Evolutionary conservation across 1,284 basidiomycete species (phyloP).

Genomic region (Sporisorium reilianum): DNA sequence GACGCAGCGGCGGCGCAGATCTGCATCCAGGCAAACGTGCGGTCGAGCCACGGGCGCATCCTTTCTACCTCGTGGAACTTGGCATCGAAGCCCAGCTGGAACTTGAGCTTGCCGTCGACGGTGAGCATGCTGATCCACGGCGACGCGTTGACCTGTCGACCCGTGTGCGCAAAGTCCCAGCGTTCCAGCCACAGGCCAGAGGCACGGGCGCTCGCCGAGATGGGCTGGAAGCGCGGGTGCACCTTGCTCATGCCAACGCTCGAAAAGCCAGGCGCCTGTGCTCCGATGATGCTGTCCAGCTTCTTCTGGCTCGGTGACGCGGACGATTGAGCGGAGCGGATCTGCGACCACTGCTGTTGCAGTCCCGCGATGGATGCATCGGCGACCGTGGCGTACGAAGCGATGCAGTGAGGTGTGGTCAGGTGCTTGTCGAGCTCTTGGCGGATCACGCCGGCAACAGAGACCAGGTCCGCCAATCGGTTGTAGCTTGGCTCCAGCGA

Average conservation of each 20-base stretch:
- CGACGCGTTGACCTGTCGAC: conserved; percentile 44
- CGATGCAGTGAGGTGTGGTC: conserved; percentile 27
- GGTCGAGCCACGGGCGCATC: conserved; percentile 26
- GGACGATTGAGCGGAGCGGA: conserved; percentile 1
- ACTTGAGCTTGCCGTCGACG: conserved; percentile 32
- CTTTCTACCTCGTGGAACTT: conserved; percentile 35
- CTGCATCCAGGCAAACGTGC: conserved; percentile 22
- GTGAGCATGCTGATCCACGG: conserved; percentile 47
- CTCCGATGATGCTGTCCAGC: conserved; percentile 23
- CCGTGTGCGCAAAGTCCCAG: conserved; percentile 17
- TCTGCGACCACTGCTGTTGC: conserved; percentile 15
- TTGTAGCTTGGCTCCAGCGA: conserved; percentile 19
- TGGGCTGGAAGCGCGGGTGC: conserved; percentile 16
- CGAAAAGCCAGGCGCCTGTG: conserved; percentile 40
- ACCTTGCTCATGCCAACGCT: conserved; percentile 11
- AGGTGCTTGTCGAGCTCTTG: conserved; percentile 27
- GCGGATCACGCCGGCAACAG: conserved; percentile 7
- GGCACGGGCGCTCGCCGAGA: conserved; percentile 3
- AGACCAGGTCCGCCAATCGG: conserved; percentile 10
- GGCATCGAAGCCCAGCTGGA: conserved; percentile 39
- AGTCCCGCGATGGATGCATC: conserved; percentile 10
- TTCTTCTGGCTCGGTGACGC: neutral
- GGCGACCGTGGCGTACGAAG: conserved; percentile 8
- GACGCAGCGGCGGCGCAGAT: conserved; percentile 24
- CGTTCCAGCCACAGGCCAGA: conserved; percentile 29